These are phyloP conservation scores for Boletus bicolor DNA, from an alignment of 768 basidiomycete genomes.

Conservation along the genomic window DNA sequence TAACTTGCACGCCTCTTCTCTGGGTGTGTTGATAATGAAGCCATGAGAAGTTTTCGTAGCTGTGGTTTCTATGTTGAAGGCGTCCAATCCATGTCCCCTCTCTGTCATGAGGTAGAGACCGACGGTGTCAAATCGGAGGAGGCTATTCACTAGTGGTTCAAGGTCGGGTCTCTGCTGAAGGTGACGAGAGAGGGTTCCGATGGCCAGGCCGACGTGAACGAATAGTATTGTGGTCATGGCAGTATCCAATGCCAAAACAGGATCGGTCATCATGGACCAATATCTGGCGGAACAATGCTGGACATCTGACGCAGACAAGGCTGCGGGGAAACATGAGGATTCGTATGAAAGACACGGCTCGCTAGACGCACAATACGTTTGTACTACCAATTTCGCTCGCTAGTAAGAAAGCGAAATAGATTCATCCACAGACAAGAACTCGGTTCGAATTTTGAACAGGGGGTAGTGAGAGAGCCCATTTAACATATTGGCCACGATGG, in stretches of 20 bases:
- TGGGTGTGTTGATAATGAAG: constrained; percentile 53
- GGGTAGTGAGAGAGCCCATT: constrained; percentile 32
- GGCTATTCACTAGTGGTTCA: constrained; percentile 43
- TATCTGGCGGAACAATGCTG: constrained; percentile 47
- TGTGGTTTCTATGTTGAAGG: constrained; percentile 60
- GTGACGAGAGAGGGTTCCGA: constrained; percentile 54
- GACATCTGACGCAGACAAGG: constrained; percentile 44
- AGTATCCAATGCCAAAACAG: constrained; percentile 47
- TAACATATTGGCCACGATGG: constrained; percentile 7
- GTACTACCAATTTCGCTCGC: constrained; percentile 46
- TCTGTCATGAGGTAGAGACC: constrained; percentile 54
- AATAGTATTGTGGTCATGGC: constrained; percentile 54
- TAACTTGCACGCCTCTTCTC: constrained; percentile 58
- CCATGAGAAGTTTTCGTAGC: constrained; percentile 49
- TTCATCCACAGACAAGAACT: constrained; percentile 45
- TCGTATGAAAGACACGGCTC: not conserved
- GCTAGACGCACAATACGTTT: constrained; percentile 42
- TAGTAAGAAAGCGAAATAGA: constrained; percentile 49
- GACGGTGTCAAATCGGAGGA: constrained; percentile 52
- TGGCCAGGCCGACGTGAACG: constrained; percentile 48
- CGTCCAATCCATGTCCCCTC: constrained; percentile 58
- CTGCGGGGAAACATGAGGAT: not conserved
- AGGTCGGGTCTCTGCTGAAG: constrained; percentile 48
- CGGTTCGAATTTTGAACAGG: constrained; percentile 43
- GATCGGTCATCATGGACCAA: constrained; percentile 54